A percentile compares a stretch with the other conserved stretches of the same genome.
phyloP scores from a whole-genome alignment of 106 monocot genomes.

The Hemerocallis citrina region DNA sequence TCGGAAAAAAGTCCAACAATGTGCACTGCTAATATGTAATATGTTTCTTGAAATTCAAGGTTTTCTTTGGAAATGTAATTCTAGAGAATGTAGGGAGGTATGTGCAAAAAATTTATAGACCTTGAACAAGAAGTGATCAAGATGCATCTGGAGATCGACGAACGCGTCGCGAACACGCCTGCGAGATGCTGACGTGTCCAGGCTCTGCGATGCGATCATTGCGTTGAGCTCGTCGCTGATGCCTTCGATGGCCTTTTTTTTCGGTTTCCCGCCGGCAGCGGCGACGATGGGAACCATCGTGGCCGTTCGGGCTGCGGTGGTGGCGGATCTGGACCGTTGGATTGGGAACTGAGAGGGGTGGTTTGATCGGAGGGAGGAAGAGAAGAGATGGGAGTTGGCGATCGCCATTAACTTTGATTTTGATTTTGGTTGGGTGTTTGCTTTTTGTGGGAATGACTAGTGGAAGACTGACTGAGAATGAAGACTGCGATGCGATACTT shows the following conservation, averaged over 20 bases:
- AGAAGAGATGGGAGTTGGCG: neutral
- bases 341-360: neutral
- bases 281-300: slow-evolving; percentile 2
- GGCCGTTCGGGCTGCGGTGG: neutral
- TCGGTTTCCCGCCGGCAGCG: no score
- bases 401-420: slow-evolving; percentile 11
- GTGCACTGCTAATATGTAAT: neutral
- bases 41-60: neutral
- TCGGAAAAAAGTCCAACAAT: no score
- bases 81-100: neutral
- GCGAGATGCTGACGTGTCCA: slow-evolving; percentile 58
- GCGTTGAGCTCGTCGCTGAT: slow-evolving; percentile 60
- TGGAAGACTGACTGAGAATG: no score
- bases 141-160: slow-evolving; percentile 36
- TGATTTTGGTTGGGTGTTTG: no score
- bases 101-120: slow-evolving; percentile 5
- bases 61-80: neutral
- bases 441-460: no score
- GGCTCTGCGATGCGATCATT: slow-evolving; percentile 40
- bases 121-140: slow-evolving; percentile 94
- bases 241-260: slow-evolving; percentile 47
- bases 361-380: neutral
- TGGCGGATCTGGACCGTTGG: neutral
- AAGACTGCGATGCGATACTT: no score
- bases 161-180: slow-evolving; percentile 63